Evolutionary conservation across 305 asterid species (phyloP).

Genomic region (Solanum hybrid): DNA sequence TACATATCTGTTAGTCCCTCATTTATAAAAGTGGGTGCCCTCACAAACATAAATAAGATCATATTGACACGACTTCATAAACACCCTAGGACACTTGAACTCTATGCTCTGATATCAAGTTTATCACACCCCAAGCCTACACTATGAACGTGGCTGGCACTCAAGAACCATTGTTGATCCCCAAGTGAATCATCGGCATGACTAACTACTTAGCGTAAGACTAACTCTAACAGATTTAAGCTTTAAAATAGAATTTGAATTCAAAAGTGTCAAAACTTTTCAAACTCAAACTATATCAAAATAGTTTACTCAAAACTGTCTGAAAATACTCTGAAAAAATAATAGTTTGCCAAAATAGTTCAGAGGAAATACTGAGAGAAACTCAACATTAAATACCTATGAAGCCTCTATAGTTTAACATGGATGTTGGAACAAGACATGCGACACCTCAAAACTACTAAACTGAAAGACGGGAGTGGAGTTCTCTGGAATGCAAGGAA

Average conservation of each 20-base stretch:
- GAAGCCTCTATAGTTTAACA: neutral
- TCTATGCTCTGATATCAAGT: neutral
- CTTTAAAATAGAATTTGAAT: neutral
- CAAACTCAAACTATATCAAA: neutral
- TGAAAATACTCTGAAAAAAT: neutral
- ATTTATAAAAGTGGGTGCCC: neutral
- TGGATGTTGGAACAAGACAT: neutral
- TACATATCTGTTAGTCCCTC: neutral
- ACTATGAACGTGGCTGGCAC: neutral
- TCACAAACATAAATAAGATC: neutral
- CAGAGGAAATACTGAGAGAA: neutral
- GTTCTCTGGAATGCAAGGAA: neutral
- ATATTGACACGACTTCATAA: neutral
- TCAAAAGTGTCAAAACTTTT: neutral
- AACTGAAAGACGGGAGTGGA: neutral
- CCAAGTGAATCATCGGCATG: neutral
- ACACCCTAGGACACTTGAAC: neutral
- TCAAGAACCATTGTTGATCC: neutral
- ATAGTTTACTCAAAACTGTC: neutral
- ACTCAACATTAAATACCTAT: neutral
- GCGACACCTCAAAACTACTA: neutral
- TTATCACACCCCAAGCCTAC: neutral
- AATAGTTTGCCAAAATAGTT: neutral
- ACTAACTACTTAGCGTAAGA: neutral
- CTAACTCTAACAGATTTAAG: neutral